Base-by-base conservation (phyloP, 2,329 filamentous ascomycete species). In the Kalmusia sp. region DNA sequence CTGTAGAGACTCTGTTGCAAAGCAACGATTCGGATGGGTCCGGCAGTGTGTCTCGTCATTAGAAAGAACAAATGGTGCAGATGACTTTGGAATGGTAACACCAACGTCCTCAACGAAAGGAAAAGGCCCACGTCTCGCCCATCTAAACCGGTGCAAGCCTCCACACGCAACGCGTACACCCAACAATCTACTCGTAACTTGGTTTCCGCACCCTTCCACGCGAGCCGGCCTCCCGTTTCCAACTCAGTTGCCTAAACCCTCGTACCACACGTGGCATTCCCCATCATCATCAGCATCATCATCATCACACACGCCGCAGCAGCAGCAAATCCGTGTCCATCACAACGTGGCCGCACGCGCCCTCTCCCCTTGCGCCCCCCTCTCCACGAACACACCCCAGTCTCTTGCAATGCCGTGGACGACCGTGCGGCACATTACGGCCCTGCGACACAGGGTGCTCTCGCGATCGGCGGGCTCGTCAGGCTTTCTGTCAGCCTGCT, bases 291-390 rank as follows among this genome's bases (percentile, higher is more conserved):
- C n/a, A n/a, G n/a, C n/a, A n/a, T n/a, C n/a, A n/a, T n/a, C n/a
- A n/a, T n/a, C 33, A n/a, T 38, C 11, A 3, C 45, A 30, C 37
- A 17, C 19, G 8, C 35, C 46, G 33, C 37, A 30, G 47, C n/a
- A 41, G n/a, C n/a, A n/a, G n/a, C n/a, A n/a, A n/a, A 15, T 22
- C 30, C 48, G 28, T 31, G 39, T n/a, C 9, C 27, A 27, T 27
- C 30, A 31, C 24, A 54, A 54, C 51, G 51, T 54, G 51, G 51
- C 51, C 33, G 51, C 51, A 54, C 51, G 40, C 24, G 15, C 51
- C 51, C 14, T 8, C 33, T 17, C 12, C n/a, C 14, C 41, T 19
- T 34, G 19, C 41, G 15, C 17, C 28, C 34, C 12, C 11, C 41
- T 8, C 45, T 40, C 25, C 35, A 15, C 5, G 14, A 17, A 40